phyloP scores from a whole-genome alignment of 2,329 filamentous ascomycete genomes.

The Chaetomium strumarium region DNA sequence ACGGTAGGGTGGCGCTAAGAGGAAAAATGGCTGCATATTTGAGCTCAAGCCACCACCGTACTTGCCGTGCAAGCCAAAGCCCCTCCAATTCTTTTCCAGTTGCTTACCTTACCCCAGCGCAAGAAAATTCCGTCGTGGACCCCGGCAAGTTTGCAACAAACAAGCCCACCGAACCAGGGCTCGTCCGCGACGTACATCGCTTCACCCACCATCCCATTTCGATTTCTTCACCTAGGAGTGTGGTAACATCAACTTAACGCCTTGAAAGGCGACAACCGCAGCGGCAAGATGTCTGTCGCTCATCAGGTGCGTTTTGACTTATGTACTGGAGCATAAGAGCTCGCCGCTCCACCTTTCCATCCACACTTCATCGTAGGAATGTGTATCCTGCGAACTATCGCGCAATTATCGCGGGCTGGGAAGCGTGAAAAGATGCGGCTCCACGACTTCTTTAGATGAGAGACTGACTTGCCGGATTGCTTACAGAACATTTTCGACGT shows the following conservation, averaged over 20 bases:
- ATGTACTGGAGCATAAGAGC: neutral
- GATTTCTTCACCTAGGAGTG: constrained; percentile 21
- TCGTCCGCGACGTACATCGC: constrained; percentile 18
- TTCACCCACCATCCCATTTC: constrained; percentile 18
- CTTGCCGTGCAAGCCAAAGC: constrained; percentile 7
- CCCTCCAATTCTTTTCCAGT: constrained; percentile 18
- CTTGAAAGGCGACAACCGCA: constrained; percentile 32
- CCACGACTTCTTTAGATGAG: neutral
- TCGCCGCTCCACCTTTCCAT: neutral
- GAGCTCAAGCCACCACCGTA: neutral
- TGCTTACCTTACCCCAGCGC: constrained; percentile 12
- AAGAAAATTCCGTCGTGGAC: constrained; percentile 17
- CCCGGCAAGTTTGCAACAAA: constrained; percentile 16
- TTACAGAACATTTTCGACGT: constrained; percentile 91
- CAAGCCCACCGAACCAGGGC: constrained; percentile 19
- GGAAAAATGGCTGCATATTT: too few relatives aligned
- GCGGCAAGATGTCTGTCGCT: constrained; percentile 58
- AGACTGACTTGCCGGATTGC: constrained; percentile 24
- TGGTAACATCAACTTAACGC: constrained; percentile 30
- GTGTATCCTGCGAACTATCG: neutral
- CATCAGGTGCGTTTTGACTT: constrained; percentile 46
- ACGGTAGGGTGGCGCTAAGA: too few relatives aligned
- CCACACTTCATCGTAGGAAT: neutral
- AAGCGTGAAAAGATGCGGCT: neutral
- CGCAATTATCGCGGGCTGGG: neutral